Evolutionary conservation across 495 filamentous ascomycete species (phyloP), one percentile per base, ranked within the genome.

Genomic region (Penicillium chermesinum): DNA sequence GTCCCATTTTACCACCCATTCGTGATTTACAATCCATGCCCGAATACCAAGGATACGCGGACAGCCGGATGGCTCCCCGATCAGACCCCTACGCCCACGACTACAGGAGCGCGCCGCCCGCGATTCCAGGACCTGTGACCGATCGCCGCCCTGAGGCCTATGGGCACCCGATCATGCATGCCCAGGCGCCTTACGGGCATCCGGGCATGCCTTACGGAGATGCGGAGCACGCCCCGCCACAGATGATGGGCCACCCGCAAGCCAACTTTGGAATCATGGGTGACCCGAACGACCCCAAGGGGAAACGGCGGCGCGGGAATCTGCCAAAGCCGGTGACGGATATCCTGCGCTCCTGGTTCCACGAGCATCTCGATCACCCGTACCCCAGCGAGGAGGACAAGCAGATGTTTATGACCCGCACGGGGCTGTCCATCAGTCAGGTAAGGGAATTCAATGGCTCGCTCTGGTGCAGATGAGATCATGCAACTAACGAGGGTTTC

Each of bases 321-420:
- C 68, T 96, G 13, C 89, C 89, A 15, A 94, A 93, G 62, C 82
- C 88, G 7, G 85, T 87, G 0, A 95, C 89, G 0, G 85, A 88
- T 63, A 83, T 84, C 44, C 74, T 96, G 33, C 80, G 86, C n/a
- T 70, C 75, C 12, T 96, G 89, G 89, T 88, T 93, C 49, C 61
- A 80, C 38, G 77, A 76, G 16, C 88, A 95, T 66, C 63, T 90
- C 3, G 72, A 81, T 21, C 88, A 91, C 58, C 89, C 89, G 0
- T 96, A 96, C 58, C 89, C 89, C 5, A 89, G 81, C 25, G 89
- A 96, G 59, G 89, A 94, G 41, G 86, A 95, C 66, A 96, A 96
- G 70, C 84, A 89, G 56, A 76, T 83, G 55, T 73, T 96, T 37
- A 87, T 88, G 75, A 74, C 75, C 19, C 69, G 79, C 46, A 96